Base-by-base conservation (phyloP, 345 rosid genomes). In the Citrus maxima region DNA sequence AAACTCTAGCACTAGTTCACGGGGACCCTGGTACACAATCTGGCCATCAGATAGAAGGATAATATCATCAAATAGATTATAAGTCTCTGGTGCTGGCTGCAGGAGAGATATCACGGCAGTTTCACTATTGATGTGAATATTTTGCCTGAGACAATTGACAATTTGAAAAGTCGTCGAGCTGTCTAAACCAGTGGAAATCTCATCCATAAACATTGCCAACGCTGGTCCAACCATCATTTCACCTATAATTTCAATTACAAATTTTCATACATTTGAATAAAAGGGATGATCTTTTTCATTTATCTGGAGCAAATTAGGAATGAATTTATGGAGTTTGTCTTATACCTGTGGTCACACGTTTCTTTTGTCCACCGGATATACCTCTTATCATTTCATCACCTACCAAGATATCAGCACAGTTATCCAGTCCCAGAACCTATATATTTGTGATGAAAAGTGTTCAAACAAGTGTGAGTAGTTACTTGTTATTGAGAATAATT, bases 71-170 rank as follows among this genome's bases (percentile, higher is more conserved):
- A 91, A 93, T 28, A 93, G 89, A 77, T 90, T 82, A 10, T 86
- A 93, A 38, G 95, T 93, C 81, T 93, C 97, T 0, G 94, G 94
- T 40, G 93, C 90, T 5, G 95, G 97, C 81, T 93, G 95, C 30
- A 93, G 97, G 66, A 93, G 97, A 65, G 97, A 91, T 30, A 93
- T 81, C 54, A 88, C 78, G 16, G 92, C 88, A 14, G 95, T 93
- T 81, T 85, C 90, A 34, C 87, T 76, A 25, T 89, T 84, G 62
- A 88, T 84, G 77, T 88, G 90, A 75, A 82, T 82, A 56, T 74
- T 86, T 35, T 91, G 94, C 85, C 80, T 88, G 49, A 93, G 82
- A n/a, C 85, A 87, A 68, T 87, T 91, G 80, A 89, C 84, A 46
- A 93, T 90, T 73, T 90, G 91, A 75, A 65, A 91, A 28, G 94